phyloP scores from a whole-genome alignment of 108 stramenopile genomes.

The Cyclotella choctawhatcheeana region DNA sequence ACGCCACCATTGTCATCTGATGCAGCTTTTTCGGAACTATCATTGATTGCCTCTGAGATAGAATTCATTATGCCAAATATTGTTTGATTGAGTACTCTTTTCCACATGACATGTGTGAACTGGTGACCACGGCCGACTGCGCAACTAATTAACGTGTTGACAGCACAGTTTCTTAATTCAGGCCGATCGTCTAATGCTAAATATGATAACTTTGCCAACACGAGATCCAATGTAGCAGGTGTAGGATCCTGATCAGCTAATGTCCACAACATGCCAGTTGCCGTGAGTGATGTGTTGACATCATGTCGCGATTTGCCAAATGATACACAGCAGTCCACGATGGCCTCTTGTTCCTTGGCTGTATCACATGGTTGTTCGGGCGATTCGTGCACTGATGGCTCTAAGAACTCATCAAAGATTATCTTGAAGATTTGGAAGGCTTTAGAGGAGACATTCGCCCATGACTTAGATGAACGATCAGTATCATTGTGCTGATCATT shows the following conservation, averaged over 20 bases:
- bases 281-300: conserved; percentile 91
- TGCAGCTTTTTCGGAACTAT: neutral
- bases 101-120: conserved; percentile 79
- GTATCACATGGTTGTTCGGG: conserved; percentile 40
- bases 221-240: conserved; percentile 68
- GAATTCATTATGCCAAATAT: conserved; percentile 56
- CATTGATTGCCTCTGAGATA: conserved; percentile 37
- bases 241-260: conserved; percentile 82
- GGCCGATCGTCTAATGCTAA: conserved; percentile 69
- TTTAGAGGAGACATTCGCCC: conserved; percentile 71
- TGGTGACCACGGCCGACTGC: conserved; percentile 84
- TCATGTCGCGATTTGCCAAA: conserved; percentile 88
- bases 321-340: conserved; percentile 85
- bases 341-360: conserved; percentile 48
- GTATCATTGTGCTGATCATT: conserved; percentile 12
- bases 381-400: conserved; percentile 36
- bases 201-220: conserved; percentile 72
- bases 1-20: neutral
- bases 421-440: conserved; percentile 89
- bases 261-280: conserved; percentile 90
- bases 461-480: conserved; percentile 61
- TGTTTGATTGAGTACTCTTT: conserved; percentile 74
- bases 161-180: conserved; percentile 90
- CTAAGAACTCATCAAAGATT: conserved; percentile 91
- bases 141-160: conserved; percentile 93